Percentiles rank a stretch among this genome's conserved stretches.
phyloP scores from a whole-genome alignment of 441 rosid species.

The Gossypium schwendimanii region DNA sequence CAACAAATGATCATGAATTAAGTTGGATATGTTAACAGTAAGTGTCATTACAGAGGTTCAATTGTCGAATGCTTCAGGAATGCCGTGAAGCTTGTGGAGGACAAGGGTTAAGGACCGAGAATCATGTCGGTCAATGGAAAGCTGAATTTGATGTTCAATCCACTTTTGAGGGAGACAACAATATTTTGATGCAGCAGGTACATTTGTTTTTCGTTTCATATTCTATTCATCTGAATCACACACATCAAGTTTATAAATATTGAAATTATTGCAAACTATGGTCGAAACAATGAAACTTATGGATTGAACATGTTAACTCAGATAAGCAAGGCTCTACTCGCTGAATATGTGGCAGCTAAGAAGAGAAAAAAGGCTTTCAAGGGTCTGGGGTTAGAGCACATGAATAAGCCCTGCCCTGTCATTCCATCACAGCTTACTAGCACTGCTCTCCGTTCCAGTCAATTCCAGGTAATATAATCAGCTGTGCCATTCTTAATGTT shows the following conservation, averaged over 20 bases:
- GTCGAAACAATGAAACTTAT: neutral
- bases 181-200: constrained; percentile 94
- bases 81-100: constrained; percentile 98
- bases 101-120: constrained; percentile 87
- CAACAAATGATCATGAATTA: neutral
- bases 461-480: constrained; percentile 52
- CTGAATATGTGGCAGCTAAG: constrained; percentile 50
- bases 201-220: neutral
- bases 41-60: constrained; percentile 7
- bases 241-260: neutral
- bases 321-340: constrained; percentile 88
- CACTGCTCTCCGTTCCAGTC: constrained; percentile 53
- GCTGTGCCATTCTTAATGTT: neutral
- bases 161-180: constrained; percentile 92
- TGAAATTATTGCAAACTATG: neutral
- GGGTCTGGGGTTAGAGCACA: constrained; percentile 75
- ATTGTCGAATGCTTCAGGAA: constrained; percentile 41
- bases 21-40: neutral
- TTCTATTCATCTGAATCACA: neutral
- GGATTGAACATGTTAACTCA: constrained; percentile 23
- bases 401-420: constrained; percentile 57
- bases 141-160: constrained; percentile 85
- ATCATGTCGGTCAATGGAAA: constrained; percentile 74
- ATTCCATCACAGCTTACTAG: constrained; percentile 66
- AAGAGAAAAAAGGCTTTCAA: constrained; percentile 62